phyloP scores from a whole-genome alignment of 1,139 yeast species.

The Saccharomycopsis phalli region DNA sequence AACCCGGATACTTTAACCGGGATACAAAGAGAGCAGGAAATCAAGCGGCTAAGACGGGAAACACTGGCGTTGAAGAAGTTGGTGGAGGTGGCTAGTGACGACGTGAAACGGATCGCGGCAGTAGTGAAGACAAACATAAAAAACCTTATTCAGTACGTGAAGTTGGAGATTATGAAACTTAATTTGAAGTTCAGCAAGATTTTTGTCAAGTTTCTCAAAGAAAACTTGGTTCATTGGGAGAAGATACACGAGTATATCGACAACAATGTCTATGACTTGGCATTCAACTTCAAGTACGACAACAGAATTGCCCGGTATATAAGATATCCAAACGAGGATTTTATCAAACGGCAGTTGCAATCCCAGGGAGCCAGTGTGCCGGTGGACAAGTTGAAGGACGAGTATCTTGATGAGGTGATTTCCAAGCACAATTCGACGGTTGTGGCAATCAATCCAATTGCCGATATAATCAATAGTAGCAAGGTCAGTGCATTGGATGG shows the following conservation, averaged over 20 bases:
- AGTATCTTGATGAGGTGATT: conserved; percentile 15
- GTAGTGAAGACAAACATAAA: conserved; percentile 9
- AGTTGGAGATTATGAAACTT: conserved; percentile 12
- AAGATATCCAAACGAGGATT: conserved; percentile 14
- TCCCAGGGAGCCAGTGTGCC: not conserved
- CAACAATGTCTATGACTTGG: conserved; percentile 18
- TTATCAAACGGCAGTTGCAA: not conserved
- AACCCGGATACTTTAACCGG: conserved; percentile 19
- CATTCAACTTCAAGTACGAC: conserved; percentile 17
- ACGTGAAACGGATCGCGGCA: conserved; percentile 11
- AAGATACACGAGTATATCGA: conserved; percentile 12
- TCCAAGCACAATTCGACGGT: conserved; percentile 13
- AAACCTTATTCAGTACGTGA: conserved; percentile 10
- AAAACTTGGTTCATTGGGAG: conserved; percentile 19
- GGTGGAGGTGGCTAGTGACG: conserved; percentile 7
- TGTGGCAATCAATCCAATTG: conserved; percentile 3
- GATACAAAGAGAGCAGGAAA: conserved; percentile 15
- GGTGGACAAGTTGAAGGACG: conserved; percentile 1
- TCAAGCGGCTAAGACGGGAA: conserved; percentile 17
- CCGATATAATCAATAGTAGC: not conserved
- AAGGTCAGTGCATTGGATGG: conserved; percentile 1
- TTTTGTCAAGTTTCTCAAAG: conserved; percentile 15
- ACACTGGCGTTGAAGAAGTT: conserved; percentile 15
- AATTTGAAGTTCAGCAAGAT: conserved; percentile 15
- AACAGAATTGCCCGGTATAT: conserved; percentile 19